These are phyloP conservation scores for Aspergillus tubingensis DNA, from an alignment of 2,329 filamentous ascomycete species.

Conservation along the genomic window DNA sequence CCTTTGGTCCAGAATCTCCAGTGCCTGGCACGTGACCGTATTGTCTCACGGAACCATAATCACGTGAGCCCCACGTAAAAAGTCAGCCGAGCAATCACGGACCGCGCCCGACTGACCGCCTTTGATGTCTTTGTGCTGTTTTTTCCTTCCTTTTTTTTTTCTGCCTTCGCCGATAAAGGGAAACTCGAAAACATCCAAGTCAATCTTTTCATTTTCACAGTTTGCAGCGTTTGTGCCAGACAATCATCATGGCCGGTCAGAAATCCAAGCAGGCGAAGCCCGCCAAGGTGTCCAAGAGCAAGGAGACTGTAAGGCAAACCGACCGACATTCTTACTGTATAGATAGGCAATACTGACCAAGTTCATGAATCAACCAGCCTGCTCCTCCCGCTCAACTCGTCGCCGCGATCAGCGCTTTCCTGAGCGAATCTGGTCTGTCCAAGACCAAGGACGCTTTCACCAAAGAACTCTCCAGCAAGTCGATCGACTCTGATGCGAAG, in stretches of 20 bases:
- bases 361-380: slow-evolving; percentile 21
- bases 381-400: slow-evolving; percentile 63
- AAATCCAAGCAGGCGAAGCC: slow-evolving; percentile 26
- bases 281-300: slow-evolving; percentile 26
- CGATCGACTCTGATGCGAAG: slow-evolving; percentile 26
- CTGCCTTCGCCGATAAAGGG: neutral
- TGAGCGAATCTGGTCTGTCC: slow-evolving; percentile 66
- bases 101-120: neutral
- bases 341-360: slow-evolving; percentile 11
- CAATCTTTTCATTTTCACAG: neutral
- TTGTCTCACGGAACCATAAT: neutral
- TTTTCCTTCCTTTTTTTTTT: neutral
- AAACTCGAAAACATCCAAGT: neutral
- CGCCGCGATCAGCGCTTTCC: slow-evolving; percentile 66
- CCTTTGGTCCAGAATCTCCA: too few relatives aligned
- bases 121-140: neutral
- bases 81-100: neutral
- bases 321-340: neutral
- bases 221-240: neutral
- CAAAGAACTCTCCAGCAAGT: slow-evolving; percentile 56
- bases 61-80: neutral
- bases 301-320: slow-evolving; percentile 24
- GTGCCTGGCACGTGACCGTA: neutral
- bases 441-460: slow-evolving; percentile 63
- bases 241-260: slow-evolving; percentile 30